Base-by-base conservation (phyloP, 2,329 filamentous ascomycete species). In the Alternaria triticimaculans region DNA sequence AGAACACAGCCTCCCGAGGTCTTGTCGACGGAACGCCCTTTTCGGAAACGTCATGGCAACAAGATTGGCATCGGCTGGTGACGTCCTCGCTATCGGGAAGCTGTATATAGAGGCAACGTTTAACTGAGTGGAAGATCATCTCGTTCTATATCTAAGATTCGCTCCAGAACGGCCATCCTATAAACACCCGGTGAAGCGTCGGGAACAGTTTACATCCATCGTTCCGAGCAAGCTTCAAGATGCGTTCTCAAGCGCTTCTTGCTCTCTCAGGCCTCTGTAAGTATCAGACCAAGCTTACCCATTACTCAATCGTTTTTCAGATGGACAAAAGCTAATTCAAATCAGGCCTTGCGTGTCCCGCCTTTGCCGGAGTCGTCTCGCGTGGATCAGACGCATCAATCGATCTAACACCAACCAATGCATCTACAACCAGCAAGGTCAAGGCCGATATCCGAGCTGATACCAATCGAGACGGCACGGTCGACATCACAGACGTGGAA, bases 391-490 rank as follows among this genome's bases (percentile, higher is more conserved):
- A 41, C n/a, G 37, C 37, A 41, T 41, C n/a, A 41, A 10, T 41
- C 37, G 37, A 41, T 41, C 8, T 41, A 41, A 41, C 37, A 41
- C n/a, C 37, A 18, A 41, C 37, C 37, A 41, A 41, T 41, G 37
- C 37, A 41, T 18, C 37, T 41, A 18, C 37, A 41, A 11, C 45
- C 55, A 3, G 10, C 21, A 50, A n/a, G 14, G 21, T 61, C 26
- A 61, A 49, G 12, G 53, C 64, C 8, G 68, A 73, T 28, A 75
- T 76, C 49, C 72, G 73, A 9, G 80, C 80, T n/a, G 80, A 82
- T 64, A 79, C 72, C 9, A 80, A 82, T 57, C 77, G 80, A 2
- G 80, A 82, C 41, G 79, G 79, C 11, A 53, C 61, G 0, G 70
- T 80, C 37, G 76, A 80, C 61, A 51, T 68, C 6, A n/a, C 20